Percentiles rank a stretch among this genome's conserved stretches.
Evolutionary conservation across 768 basidiomycete species (phyloP).

Genomic region (Trichaptum fuscoviolaceum): DNA sequence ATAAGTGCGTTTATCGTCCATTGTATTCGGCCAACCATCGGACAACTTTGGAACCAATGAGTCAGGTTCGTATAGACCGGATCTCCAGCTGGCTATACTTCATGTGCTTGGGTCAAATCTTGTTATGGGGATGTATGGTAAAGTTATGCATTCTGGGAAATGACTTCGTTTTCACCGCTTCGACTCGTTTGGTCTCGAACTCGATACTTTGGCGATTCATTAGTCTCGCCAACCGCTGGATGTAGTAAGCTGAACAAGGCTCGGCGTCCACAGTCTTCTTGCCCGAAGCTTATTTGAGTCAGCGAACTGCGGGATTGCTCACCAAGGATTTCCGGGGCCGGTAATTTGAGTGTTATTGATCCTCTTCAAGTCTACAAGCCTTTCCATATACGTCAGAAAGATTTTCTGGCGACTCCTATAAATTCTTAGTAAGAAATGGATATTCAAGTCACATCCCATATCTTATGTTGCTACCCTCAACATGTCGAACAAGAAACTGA

Average conservation of each 20-base stretch:
- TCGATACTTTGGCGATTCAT: background rate
- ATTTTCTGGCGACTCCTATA: background rate
- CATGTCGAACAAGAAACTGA: conserved; percentile 25
- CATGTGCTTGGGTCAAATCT: no score
- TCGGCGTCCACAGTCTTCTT: background rate
- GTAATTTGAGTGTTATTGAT: background rate
- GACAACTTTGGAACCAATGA: no score
- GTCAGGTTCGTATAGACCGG: no score
- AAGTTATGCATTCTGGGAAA: no score
- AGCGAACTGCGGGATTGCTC: background rate
- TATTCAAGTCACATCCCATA: background rate
- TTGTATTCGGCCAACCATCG: no score
- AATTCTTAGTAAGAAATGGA: background rate
- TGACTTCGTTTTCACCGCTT: no score
- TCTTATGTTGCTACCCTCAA: background rate
- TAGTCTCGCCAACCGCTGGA: background rate
- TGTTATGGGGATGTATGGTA: no score
- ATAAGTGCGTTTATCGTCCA: no score
- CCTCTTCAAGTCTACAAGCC: background rate
- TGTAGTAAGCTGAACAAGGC: background rate
- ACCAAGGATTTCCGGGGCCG: background rate
- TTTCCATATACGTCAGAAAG: background rate
- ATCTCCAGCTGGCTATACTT: no score
- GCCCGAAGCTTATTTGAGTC: background rate
- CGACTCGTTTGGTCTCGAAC: background rate